A percentile compares a stretch with the other conserved stretches of the same genome.
Evolutionary conservation across 2,329 filamentous ascomycete genomes (phyloP).

Genomic region (Trichocomaceae sp.): DNA sequence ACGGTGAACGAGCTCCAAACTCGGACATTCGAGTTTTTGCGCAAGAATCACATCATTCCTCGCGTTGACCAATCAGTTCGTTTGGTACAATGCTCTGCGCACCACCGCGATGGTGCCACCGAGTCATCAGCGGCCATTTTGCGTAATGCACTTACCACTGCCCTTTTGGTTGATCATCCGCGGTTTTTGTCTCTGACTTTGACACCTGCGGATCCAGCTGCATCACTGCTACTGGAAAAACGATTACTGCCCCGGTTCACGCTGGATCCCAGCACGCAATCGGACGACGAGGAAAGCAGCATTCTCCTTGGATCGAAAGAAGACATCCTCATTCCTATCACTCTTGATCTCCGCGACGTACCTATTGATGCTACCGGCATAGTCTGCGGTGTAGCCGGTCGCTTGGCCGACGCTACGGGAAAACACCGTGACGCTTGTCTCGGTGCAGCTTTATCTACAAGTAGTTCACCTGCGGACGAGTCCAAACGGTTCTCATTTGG

Average conservation of each 20-base stretch:
- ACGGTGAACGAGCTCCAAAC: slow-evolving; percentile 72
- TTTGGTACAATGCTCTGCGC: slow-evolving; percentile 76
- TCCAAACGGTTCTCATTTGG: slow-evolving; percentile 14
- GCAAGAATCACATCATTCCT: slow-evolving; percentile 66
- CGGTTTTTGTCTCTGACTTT: slow-evolving; percentile 46
- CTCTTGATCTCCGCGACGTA: slow-evolving; percentile 72
- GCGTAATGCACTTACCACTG: slow-evolving; percentile 32
- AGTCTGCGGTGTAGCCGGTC: slow-evolving; percentile 84
- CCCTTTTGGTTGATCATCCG: slow-evolving; percentile 36
- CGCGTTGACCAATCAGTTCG: slow-evolving; percentile 61
- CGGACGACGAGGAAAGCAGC: slow-evolving; percentile 46
- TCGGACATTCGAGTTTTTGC: slow-evolving; percentile 78
- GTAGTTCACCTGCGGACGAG: slow-evolving; percentile 14
- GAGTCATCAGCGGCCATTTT: slow-evolving; percentile 34
- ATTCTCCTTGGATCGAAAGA: slow-evolving; percentile 67
- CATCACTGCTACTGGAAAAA: slow-evolving; percentile 41
- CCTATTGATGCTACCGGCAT: slow-evolving; percentile 89
- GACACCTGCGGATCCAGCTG: slow-evolving; percentile 39
- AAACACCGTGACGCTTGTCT: slow-evolving; percentile 35
- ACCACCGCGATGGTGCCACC: slow-evolving; percentile 32
- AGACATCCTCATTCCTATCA: slow-evolving; percentile 73
- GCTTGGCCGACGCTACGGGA: slow-evolving; percentile 64
- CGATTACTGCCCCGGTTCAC: slow-evolving; percentile 57
- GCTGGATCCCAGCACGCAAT: slow-evolving; percentile 48
- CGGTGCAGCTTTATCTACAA: slow-evolving; percentile 20